phyloP scores from a whole-genome alignment of 2,329 filamentous ascomycete species.

The Pseudogymnoascus sp. region DNA sequence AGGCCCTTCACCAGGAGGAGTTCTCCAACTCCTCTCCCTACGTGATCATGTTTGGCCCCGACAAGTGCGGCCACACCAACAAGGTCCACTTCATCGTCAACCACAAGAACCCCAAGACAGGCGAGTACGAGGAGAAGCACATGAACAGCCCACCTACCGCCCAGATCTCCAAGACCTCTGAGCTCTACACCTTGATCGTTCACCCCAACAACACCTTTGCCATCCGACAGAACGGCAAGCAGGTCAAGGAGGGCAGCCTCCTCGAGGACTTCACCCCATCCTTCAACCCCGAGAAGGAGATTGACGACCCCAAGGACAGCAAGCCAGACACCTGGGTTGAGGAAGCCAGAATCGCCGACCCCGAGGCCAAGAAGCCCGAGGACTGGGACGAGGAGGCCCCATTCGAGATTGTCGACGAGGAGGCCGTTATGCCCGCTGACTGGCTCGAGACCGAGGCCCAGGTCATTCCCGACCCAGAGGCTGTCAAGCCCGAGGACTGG shows the following conservation, averaged over 20 bases:
- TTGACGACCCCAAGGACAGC: constrained; percentile 85
- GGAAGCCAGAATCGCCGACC: constrained; percentile 81
- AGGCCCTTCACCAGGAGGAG: constrained; percentile 92
- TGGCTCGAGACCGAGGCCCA: constrained; percentile 88
- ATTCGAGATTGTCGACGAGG: constrained; percentile 90
- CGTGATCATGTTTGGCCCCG: constrained; percentile 99
- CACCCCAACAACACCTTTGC: constrained; percentile 93
- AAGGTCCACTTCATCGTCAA: constrained; percentile 99
- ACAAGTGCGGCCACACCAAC: constrained; percentile 99
- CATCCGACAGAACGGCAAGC: constrained; percentile 85
- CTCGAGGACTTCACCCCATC: constrained; percentile 87
- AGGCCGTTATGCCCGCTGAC: constrained; percentile 84
- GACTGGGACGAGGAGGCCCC: constrained; percentile 99
- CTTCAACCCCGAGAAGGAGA: constrained; percentile 93
- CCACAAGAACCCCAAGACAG: constrained; percentile 99
- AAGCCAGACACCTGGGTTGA: constrained; percentile 98
- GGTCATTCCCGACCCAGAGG: constrained; percentile 83
- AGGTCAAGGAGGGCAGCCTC: constrained; percentile 81
- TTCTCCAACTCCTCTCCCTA: constrained; percentile 97
- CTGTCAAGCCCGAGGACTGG: constrained; percentile 97
- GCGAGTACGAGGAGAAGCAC: constrained; percentile 99
- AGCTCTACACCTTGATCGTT: constrained; percentile 94
- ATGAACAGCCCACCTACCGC: constrained; percentile 75
- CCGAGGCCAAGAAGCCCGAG: constrained; percentile 89
- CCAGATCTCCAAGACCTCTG: constrained; percentile 82